A percentile compares a stretch with the other conserved stretches of the same genome.
Evolutionary conservation across 2,329 filamentous ascomycete species (phyloP).

Genomic region (Cercospora zeae-maydis): DNA sequence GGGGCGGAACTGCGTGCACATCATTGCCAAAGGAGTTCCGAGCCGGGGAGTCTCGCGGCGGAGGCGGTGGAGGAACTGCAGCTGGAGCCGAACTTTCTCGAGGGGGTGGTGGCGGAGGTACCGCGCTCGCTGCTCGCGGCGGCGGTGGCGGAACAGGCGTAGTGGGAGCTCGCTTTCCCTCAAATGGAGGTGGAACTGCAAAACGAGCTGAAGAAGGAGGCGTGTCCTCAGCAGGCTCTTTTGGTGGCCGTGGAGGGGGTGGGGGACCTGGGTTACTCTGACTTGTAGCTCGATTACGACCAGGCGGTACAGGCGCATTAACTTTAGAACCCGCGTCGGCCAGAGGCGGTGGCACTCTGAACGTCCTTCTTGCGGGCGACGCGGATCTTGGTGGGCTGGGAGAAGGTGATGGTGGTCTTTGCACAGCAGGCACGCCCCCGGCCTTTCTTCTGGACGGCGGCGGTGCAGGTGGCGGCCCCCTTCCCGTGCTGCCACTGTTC

Average conservation of each 20-base stretch:
- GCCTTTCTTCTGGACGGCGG: constrained; percentile 42
- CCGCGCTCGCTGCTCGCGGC: constrained; percentile 39
- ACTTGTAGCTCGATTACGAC: constrained; percentile 53
- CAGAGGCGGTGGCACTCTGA: constrained; percentile 81
- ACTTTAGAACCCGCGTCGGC: constrained; percentile 74
- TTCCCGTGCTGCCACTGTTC: constrained; percentile 57
- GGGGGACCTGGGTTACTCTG: constrained; percentile 32
- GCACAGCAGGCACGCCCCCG: constrained; percentile 40
- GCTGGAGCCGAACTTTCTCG: constrained; percentile 39
- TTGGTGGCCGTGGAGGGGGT: constrained; percentile 51
- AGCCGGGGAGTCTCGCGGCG: constrained; percentile 61
- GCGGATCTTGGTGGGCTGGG: constrained; percentile 63
- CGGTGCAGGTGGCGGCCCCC: constrained; percentile 60
- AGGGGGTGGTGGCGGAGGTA: constrained; percentile 55
- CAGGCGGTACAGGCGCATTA: constrained; percentile 40
- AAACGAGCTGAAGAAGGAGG: constrained; percentile 49
- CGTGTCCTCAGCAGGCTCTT: constrained; percentile 55
- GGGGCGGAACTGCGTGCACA: constrained; percentile 26
- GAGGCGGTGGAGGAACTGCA: constrained; percentile 38
- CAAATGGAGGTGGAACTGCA: constrained; percentile 75
- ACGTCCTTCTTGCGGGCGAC: constrained; percentile 66
- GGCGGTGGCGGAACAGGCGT: constrained; percentile 61
- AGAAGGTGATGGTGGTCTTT: constrained; percentile 51
- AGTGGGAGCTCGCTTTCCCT: constrained; percentile 57
- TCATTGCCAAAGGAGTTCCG: constrained; percentile 40